Conservation (phyloP, 2,329 filamentous ascomycete species). For the Blastomyces emzantsi region DNA sequence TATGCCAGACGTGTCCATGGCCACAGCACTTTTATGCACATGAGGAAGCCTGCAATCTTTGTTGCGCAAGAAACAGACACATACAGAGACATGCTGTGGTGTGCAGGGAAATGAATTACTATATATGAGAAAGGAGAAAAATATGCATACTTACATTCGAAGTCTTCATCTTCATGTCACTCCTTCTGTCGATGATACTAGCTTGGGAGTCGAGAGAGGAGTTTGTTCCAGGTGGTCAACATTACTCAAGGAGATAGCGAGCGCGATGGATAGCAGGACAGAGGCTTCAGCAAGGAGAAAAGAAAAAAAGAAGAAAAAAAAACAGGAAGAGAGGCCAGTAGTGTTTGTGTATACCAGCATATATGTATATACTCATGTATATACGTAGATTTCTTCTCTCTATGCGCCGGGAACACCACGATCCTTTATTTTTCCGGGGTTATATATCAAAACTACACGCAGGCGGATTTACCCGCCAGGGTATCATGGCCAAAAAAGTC, state of each 20-base stretch:
- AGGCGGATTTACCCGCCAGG: neutral
- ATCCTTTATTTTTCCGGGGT: neutral
- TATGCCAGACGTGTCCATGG: neutral
- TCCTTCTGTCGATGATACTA: neutral
- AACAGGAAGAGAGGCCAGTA: neutral
- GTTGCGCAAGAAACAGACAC: neutral
- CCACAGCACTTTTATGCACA: neutral
- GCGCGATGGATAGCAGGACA: neutral
- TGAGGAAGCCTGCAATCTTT: neutral
- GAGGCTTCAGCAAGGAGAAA: neutral
- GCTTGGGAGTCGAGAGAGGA: neutral
- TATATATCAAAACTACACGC: neutral
- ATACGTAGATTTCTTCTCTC: neutral
- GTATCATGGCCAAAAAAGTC: neutral
- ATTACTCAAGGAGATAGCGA: neutral
- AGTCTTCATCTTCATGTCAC: neutral
- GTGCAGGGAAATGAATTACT: neutral
- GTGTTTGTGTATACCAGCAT: neutral
- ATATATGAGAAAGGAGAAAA: neutral
- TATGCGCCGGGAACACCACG: neutral
- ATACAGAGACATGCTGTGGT: neutral
- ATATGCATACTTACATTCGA: neutral
- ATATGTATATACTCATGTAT: neutral
- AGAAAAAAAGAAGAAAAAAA: neutral
- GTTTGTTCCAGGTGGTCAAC: neutral